Evolutionary conservation across 2,329 filamentous ascomycete genomes (phyloP).

Genomic region (Gnomoniopsis sp.): DNA sequence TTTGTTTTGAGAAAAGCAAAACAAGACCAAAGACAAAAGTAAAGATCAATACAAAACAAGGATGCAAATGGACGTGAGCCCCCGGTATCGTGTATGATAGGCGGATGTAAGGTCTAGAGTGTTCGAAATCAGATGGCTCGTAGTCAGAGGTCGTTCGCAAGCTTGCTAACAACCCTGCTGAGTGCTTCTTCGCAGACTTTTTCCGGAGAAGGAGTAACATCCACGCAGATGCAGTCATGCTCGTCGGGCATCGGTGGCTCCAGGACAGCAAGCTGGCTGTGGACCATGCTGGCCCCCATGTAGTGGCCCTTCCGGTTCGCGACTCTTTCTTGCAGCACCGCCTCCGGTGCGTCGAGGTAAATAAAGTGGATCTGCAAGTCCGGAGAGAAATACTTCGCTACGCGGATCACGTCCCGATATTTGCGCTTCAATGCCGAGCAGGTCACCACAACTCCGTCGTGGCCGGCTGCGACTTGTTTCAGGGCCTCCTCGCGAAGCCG

Average conservation of each 20-base stretch:
- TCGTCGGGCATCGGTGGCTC: slow-evolving; percentile 74
- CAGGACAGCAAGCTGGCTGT: slow-evolving; percentile 84
- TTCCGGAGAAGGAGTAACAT: slow-evolving; percentile 58
- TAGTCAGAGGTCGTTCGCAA: slow-evolving; percentile 37
- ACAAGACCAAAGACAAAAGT: too few species aligned
- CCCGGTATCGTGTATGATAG: too few species aligned
- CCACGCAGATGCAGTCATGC: slow-evolving; percentile 67
- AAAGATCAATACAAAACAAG: too few species aligned
- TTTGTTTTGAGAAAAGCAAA: too few species aligned
- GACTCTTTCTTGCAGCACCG: slow-evolving; percentile 73
- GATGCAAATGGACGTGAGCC: too few species aligned
- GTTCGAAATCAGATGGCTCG: neutral
- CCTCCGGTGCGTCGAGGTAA: slow-evolving; percentile 77
- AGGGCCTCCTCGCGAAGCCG: slow-evolving; percentile 68
- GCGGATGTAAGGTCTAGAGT: too few species aligned
- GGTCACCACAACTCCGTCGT: slow-evolving; percentile 82
- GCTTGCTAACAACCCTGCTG: slow-evolving; percentile 51
- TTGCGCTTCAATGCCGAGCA: slow-evolving; percentile 96
- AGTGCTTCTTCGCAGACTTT: slow-evolving; percentile 61
- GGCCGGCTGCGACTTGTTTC: slow-evolving; percentile 50
- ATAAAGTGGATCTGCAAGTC: slow-evolving; percentile 85
- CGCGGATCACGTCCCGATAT: slow-evolving; percentile 88
- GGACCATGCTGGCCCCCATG: slow-evolving; percentile 95
- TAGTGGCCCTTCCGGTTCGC: slow-evolving; percentile 76
- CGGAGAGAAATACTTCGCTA: slow-evolving; percentile 72